Base-by-base conservation (phyloP, 495 filamentous ascomycete genomes). In the Thermochaetoides thermophila region DNA sequence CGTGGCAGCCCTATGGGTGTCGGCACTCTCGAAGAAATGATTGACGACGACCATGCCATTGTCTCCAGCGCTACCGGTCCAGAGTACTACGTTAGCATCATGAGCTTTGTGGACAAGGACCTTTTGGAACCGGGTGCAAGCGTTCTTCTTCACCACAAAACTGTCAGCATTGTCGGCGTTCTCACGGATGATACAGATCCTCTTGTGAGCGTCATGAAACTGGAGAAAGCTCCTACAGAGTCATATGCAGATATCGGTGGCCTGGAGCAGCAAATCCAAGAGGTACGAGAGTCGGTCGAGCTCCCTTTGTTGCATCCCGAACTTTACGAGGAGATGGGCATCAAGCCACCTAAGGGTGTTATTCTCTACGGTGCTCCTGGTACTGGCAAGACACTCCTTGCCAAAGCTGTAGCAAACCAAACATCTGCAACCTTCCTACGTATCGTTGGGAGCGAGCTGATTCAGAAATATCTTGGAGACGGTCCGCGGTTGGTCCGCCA, bases 61-160 rank as follows among this genome's bases (percentile, higher is more conserved):
- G 91, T 99, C 26, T 93, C 84, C 7, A 93, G 84, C 53, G 87
- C 91, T 3, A 95, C 91, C 9, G 89, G 89, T 0, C 91, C 89
- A 2, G 89, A 99, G 56, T 99, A 95, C 65, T 99, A 99, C 55
- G 89, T 99, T 38, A 94, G 85, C 32, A 99, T 99, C 69, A 99
- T 99, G 89, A 95, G 87, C 25, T 99, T 99, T 47, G 89, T 99
- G 24, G 89, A 99, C 64, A 99, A 99, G 60, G 89, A 99, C 49
- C 71, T 99, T 8, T 73, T 99, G 11, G 89, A 99, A 56, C 89
- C 89, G 4, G 89, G 89, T 33, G 86, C 89, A 12, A 93, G 84
- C 49, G 87, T 99, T 37, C 65, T 99, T 18, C 65, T 99, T 29
- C 89, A 99, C 49, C 89, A 99, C 60, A 99, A 99, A 60, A 84